These are phyloP conservation scores for Candida sp. DNA, from an alignment of 1,139 yeast genomes.

Conservation along the genomic window DNA sequence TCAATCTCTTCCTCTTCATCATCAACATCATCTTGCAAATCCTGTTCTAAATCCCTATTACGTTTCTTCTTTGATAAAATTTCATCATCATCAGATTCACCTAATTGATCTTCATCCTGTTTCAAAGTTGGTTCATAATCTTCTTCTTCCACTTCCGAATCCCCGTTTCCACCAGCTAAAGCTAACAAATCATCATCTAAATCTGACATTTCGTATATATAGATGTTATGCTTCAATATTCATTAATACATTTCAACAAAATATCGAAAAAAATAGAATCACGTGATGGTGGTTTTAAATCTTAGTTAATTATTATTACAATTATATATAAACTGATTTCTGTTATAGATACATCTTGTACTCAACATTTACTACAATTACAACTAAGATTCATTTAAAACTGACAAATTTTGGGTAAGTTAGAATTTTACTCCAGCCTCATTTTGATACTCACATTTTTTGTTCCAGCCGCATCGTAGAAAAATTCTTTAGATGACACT, in stretches of 20 bases:
- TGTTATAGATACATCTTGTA: no score
- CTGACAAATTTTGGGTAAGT: no score
- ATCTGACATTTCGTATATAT: conserved; percentile 44
- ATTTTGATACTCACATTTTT: no score
- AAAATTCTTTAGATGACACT: no score
- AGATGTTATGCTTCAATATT: background rate
- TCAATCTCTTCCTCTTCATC: conserved; percentile 37
- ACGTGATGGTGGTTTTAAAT: background rate
- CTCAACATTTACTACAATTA: no score
- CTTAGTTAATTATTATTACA: no score
- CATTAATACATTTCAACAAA: background rate
- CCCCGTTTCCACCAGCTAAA: conserved; percentile 69
- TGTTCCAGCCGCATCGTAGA: no score
- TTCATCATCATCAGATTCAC: conserved; percentile 17
- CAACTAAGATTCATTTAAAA: no score
- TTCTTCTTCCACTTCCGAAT: conserved; percentile 20
- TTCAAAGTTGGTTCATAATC: conserved; percentile 11
- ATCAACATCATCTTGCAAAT: conserved; percentile 18
- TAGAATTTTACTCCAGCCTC: no score
- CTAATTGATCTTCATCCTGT: conserved; percentile 18
- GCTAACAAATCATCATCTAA: conserved; percentile 90
- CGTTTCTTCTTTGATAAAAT: conserved; percentile 13
- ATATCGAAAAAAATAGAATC: background rate
- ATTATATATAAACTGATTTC: no score
- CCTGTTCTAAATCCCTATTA: conserved; percentile 1